Base-by-base conservation (phyloP, 345 rosid species). In the thale cress (Arabidopsis thaliana) region DNA sequence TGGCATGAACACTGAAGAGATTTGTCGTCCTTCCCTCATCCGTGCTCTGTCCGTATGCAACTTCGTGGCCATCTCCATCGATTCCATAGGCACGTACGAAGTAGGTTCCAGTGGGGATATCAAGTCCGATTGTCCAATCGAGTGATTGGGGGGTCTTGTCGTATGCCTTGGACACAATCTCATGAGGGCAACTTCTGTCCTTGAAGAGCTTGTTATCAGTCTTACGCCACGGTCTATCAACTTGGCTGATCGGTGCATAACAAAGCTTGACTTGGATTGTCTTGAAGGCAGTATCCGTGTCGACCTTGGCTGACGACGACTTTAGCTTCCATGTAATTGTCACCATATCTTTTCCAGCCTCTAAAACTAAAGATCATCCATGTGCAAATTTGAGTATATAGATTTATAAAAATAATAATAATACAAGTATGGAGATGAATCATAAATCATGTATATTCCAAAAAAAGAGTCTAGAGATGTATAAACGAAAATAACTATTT, bases 181-280 rank as follows among this genome's bases (percentile, higher is more conserved):
- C 72, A 59, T 77, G 24, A 67, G 64, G 86, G 79, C 97, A 89
- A 6, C 89, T 92, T 82, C 71, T 89, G 85, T 92, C 96, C 74
- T 82, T 89, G 44, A 16, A 10, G 8, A 90, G 66, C 28, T 74
- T 32, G 67, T 92, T 91, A 34, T 6, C 66, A 0, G 92, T 86
- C 60, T 81, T 92, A 46, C 97, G 82, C 97, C 97, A 88, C 1
- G 89, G 83, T 28, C 97, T 85, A 63, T 92, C 92, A 52, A 48
- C 75, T 67, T 88, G 97, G 85, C 97, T 92, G 33, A 85, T 16
- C 0, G 93, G 93, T 7, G 88, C 88, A 77, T 83, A 92, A 81
- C 96, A 92, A 0, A 89, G 84, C 81, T 82, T 78, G 38, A 86
- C 82, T 75, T 67, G 64, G 62, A 87, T 63, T 9, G 65, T 85